These are phyloP conservation scores for Sporothrix euskadiensis DNA, from an alignment of 2,329 filamentous ascomycete genomes.

Conservation along the genomic window DNA sequence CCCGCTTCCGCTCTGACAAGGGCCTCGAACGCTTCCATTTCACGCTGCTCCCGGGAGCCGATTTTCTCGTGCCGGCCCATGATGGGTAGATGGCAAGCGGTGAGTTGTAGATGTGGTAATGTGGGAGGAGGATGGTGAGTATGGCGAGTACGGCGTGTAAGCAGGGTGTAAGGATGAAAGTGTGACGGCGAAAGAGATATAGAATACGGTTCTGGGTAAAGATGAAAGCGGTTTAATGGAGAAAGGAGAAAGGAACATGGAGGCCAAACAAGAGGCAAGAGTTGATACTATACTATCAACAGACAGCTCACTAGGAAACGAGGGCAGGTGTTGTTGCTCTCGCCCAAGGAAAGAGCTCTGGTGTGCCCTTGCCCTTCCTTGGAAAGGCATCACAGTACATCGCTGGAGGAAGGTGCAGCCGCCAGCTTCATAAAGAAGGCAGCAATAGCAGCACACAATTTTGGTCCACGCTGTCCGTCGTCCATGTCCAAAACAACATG, in stretches of 20 bases:
- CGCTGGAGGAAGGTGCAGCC: neutral
- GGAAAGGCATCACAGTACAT: too few species aligned
- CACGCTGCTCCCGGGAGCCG: too few species aligned
- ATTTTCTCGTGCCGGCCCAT: too few species aligned
- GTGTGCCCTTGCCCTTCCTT: neutral
- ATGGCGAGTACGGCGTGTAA: too few species aligned
- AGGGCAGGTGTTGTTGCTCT: neutral
- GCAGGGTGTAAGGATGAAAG: neutral
- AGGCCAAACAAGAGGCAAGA: neutral
- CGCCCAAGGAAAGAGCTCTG: neutral
- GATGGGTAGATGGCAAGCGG: too few species aligned
- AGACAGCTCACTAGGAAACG: neutral
- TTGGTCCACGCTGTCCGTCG: neutral
- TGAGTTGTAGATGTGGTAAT: too few species aligned
- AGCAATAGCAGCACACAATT: neutral
- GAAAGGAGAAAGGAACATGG: neutral
- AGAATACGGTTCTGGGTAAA: neutral
- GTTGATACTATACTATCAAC: neutral
- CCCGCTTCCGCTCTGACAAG: too few species aligned
- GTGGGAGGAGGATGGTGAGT: neutral
- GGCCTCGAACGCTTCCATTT: too few species aligned
- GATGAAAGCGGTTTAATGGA: neutral
- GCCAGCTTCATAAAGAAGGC: neutral
- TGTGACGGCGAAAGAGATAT: neutral
- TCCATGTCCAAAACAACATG: neutral